Percentiles rank a stretch among this genome's conserved stretches.
Conservation (phyloP, 1,139 yeast genomes). For the Candida sanyaensis region DNA sequence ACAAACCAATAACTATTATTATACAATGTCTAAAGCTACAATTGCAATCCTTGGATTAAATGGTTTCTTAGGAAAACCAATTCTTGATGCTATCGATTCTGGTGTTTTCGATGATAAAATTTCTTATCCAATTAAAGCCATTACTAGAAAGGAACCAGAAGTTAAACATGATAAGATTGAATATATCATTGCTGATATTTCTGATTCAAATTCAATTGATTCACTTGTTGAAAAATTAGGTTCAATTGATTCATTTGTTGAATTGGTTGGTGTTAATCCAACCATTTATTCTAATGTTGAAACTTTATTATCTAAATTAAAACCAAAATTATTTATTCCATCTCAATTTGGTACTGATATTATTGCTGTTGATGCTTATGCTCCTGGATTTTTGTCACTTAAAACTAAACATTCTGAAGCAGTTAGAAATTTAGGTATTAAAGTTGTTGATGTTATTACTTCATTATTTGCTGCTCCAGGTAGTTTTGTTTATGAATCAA, state of each 20-base stretch:
- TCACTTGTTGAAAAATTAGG: conserved; percentile 33
- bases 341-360: conserved; percentile 61
- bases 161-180: conserved; percentile 39
- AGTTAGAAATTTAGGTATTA: conserved; percentile 39
- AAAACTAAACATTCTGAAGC: conserved; percentile 43
- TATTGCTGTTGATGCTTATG: conserved; percentile 18
- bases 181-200: conserved; percentile 35
- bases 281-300: conserved; percentile 26
- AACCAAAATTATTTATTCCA: conserved; percentile 58
- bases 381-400: conserved; percentile 35
- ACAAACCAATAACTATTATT: not conserved
- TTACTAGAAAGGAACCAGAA: conserved; percentile 47
- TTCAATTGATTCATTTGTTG: conserved; percentile 54
- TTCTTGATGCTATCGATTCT: conserved; percentile 45
- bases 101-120: conserved; percentile 44
- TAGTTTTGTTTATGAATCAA: conserved; percentile 32
- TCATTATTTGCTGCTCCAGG: conserved; percentile 48
- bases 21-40: conserved; percentile 20
- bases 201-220: conserved; percentile 22
- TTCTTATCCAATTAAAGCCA: conserved; percentile 50
- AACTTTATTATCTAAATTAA: conserved; percentile 37
- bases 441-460: conserved; percentile 50
- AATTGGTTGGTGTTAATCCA: conserved; percentile 35
- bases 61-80: conserved; percentile 54
- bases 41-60: conserved; percentile 57